phyloP scores from a whole-genome alignment of 1,284 basidiomycete species.

The Melampsora larici-populina region DNA sequence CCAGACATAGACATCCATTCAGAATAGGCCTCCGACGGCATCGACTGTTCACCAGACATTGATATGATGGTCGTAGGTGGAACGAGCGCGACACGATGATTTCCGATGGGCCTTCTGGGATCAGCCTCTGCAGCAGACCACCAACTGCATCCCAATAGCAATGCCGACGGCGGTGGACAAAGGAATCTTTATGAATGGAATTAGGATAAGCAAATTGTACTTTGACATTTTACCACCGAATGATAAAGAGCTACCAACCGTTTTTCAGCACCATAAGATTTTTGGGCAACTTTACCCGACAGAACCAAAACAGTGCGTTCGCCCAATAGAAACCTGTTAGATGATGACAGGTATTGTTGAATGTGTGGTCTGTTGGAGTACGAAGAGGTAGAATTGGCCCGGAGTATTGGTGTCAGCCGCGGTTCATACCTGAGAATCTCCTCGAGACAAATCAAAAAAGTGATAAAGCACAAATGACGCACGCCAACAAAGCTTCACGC shows the following conservation, averaged over 20 bases:
- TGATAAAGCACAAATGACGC: background rate
- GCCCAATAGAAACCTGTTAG: slow-evolving; percentile 82
- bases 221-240: background rate
- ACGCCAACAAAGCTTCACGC: slow-evolving; percentile 41
- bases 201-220: background rate
- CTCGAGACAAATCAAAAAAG: no score
- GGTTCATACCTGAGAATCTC: no score
- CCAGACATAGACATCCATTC: slow-evolving; percentile 43
- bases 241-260: slow-evolving; percentile 58
- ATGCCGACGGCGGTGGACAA: slow-evolving; percentile 90
- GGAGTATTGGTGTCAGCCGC: no score
- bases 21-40: slow-evolving; percentile 40
- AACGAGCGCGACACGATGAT: slow-evolving; percentile 22
- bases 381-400: background rate
- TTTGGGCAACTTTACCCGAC: slow-evolving; percentile 94
- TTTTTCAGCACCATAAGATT: slow-evolving; percentile 94
- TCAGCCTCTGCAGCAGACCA: slow-evolving; percentile 60
- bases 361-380: slow-evolving; percentile 24
- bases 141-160: slow-evolving; percentile 92
- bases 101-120: slow-evolving; percentile 38
- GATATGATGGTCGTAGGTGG: slow-evolving; percentile 40
- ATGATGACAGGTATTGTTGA: slow-evolving; percentile 67
- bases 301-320: slow-evolving; percentile 92
- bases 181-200: slow-evolving; percentile 67
- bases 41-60: slow-evolving; percentile 40